Conservation (phyloP, 2,329 filamentous ascomycete species). For the Cladosporium sp. region DNA sequence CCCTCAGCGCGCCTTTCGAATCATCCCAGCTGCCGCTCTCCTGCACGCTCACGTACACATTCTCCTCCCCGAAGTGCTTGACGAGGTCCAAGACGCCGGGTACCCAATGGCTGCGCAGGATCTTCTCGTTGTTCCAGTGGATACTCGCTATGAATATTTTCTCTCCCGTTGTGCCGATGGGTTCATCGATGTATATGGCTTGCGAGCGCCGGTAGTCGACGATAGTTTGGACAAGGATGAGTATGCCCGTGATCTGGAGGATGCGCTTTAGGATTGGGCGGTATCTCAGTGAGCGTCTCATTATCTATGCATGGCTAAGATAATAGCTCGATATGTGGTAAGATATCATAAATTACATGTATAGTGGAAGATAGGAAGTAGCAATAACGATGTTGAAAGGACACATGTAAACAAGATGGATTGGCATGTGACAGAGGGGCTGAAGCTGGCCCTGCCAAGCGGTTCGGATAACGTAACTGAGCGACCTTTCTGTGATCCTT, state of each 20-base stretch:
- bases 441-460: slow-evolving; percentile 4
- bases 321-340: no score
- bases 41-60: slow-evolving; percentile 64
- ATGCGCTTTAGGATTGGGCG: slow-evolving; percentile 9
- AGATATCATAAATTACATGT: no score
- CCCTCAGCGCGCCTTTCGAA: slow-evolving; percentile 57
- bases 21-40: slow-evolving; percentile 68
- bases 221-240: slow-evolving; percentile 8
- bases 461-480: background rate
- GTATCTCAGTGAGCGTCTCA: slow-evolving; percentile 6
- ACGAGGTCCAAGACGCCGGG: slow-evolving; percentile 56
- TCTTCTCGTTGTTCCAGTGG: slow-evolving; percentile 62
- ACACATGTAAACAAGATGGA: background rate
- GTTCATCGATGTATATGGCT: background rate
- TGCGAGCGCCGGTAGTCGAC: slow-evolving; percentile 5
- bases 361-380: no score
- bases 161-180: background rate
- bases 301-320: background rate
- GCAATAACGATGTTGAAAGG: no score
- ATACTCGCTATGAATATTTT: slow-evolving; percentile 64
- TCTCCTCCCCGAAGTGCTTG: slow-evolving; percentile 54
- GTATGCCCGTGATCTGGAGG: slow-evolving; percentile 3
- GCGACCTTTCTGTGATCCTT: background rate
- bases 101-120: slow-evolving; percentile 62
- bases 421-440: background rate